Evolutionary conservation across 805 yeast genomes (phyloP).

Genomic region (Kluyveromyces aestuarii): DNA sequence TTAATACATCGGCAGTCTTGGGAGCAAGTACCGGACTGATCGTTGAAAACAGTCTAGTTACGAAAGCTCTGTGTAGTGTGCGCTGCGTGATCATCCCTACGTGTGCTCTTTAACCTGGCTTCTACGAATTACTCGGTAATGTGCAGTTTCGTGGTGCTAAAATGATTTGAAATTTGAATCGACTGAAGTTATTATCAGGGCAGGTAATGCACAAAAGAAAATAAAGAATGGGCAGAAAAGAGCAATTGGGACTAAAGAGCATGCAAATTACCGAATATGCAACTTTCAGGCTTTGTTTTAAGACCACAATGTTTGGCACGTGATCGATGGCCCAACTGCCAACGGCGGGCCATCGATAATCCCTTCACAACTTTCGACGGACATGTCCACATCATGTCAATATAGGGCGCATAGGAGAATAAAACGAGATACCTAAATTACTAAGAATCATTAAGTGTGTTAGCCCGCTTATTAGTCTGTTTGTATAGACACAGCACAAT

Average conservation of each 20-base stretch:
- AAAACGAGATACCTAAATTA: too few relatives aligned
- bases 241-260: background rate
- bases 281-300: background rate
- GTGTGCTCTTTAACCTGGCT: background rate
- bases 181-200: background rate
- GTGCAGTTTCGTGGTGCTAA: background rate
- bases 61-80: background rate
- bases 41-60: background rate
- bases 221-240: background rate
- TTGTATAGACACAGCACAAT: background rate
- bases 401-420: too few relatives aligned
- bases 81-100: background rate
- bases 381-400: too few relatives aligned
- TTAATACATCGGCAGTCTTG: conserved; percentile 55
- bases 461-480: background rate
- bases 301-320: too few relatives aligned
- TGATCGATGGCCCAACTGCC: too few relatives aligned
- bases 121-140: background rate
- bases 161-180: background rate
- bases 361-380: too few relatives aligned
- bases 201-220: background rate
- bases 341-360: too few relatives aligned
- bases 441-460: too few relatives aligned
- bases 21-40: conserved; percentile 4
- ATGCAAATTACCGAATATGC: background rate